A percentile compares a stretch with the other conserved stretches of the same genome.
These are phyloP conservation scores for Microthlaspi erraticum DNA, from an alignment of 345 rosid genomes.

Conservation along the genomic window DNA sequence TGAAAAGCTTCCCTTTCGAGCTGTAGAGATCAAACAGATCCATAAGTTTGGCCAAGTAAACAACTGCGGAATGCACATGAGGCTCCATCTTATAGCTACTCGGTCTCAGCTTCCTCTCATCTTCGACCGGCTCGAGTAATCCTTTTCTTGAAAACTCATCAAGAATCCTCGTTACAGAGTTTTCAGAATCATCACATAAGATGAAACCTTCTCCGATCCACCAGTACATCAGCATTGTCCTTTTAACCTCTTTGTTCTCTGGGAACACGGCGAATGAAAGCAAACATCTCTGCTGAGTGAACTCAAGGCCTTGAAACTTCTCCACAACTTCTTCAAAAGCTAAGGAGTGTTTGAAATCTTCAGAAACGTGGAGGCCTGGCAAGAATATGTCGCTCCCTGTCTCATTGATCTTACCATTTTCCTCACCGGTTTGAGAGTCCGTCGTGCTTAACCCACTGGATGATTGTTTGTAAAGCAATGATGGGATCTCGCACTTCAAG, in stretches of 20 bases:
- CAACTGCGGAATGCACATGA: slow-evolving; percentile 49
- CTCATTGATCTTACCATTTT: slow-evolving; percentile 5
- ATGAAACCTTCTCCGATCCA: slow-evolving; percentile 62
- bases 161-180: slow-evolving; percentile 32
- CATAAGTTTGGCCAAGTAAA: slow-evolving; percentile 25
- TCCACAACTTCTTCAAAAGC: slow-evolving; percentile 40
- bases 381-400: slow-evolving; percentile 16
- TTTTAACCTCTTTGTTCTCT: slow-evolving; percentile 48
- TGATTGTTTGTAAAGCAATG: slow-evolving; percentile 33
- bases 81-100: slow-evolving; percentile 52
- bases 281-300: slow-evolving; percentile 40
- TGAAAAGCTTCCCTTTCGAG: slow-evolving; percentile 26
- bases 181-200: neutral
- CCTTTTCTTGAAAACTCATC: slow-evolving; percentile 25
- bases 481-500: slow-evolving; percentile 42
- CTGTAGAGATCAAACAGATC: slow-evolving; percentile 35
- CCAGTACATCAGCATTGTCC: slow-evolving; percentile 57
- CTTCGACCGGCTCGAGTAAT: slow-evolving; percentile 46
- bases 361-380: slow-evolving; percentile 29
- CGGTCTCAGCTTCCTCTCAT: slow-evolving; percentile 33
- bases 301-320: slow-evolving; percentile 35
- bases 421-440: slow-evolving; percentile 26
- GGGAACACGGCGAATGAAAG: slow-evolving; percentile 58
- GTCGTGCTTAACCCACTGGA: slow-evolving; percentile 20
- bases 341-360: neutral